phyloP scores from a whole-genome alignment of 1,139 yeast species.

The Kodamaea sp. region DNA sequence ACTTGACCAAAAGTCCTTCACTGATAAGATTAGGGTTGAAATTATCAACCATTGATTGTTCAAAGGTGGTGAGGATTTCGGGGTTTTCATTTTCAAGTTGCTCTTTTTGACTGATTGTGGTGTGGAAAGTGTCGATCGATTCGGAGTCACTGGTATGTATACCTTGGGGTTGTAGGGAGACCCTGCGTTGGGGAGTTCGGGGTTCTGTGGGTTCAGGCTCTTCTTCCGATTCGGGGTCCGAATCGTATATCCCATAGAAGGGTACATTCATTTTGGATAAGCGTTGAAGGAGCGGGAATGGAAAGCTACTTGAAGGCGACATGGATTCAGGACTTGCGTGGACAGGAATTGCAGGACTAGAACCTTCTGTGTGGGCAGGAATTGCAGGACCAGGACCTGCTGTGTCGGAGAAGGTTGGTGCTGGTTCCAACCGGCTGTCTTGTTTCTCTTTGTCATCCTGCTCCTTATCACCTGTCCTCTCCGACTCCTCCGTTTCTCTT shows the following conservation, averaged over 20 bases:
- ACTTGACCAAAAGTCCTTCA: constrained; percentile 20
- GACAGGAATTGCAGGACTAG: no score
- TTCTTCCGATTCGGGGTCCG: constrained; percentile 8
- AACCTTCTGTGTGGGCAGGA: no score
- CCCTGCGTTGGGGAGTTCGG: neutral
- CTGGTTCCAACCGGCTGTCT: no score
- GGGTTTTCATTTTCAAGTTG: neutral
- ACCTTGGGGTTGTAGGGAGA: neutral
- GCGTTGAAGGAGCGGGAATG: neutral
- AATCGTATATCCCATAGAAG: constrained; percentile 12
- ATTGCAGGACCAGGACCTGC: no score
- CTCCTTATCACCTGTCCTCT: no score
- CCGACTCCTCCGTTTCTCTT: neutral
- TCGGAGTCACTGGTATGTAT: constrained; percentile 4
- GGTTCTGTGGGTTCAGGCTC: neutral
- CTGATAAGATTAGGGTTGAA: constrained; percentile 24
- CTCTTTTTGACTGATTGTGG: constrained; percentile 1
- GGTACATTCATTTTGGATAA: constrained; percentile 7
- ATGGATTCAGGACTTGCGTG: no score
- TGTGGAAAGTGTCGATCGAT: constrained; percentile 9
- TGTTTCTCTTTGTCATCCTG: no score
- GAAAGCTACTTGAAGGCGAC: neutral
- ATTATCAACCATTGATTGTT: constrained; percentile 34
- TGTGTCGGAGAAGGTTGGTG: no score
- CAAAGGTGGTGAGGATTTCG: constrained; percentile 24